These are phyloP conservation scores for Emmonsiellopsis sp. DNA, from an alignment of 2,329 filamentous ascomycete species.

Conservation along the genomic window DNA sequence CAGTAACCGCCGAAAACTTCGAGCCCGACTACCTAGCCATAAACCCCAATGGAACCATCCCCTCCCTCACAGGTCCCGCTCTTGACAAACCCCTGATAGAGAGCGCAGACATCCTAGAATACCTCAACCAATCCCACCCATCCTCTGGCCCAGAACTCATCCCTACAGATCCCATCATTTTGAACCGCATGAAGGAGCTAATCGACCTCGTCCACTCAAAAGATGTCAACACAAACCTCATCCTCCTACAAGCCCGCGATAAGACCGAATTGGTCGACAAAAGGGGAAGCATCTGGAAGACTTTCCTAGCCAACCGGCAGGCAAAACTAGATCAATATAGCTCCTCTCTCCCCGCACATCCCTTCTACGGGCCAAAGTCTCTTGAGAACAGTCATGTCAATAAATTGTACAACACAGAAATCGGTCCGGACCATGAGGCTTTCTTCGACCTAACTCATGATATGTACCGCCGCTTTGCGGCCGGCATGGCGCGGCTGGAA, in stretches of 20 bases:
- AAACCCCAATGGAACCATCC: constrained; percentile 10
- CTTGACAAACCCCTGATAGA: constrained; percentile 6
- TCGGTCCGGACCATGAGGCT: constrained; percentile 1
- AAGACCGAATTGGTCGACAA: constrained; percentile 9
- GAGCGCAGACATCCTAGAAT: constrained; percentile 7
- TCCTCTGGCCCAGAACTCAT: background rate
- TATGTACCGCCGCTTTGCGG: constrained; percentile 5
- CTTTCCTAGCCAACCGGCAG: constrained; percentile 8
- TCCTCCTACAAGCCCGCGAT: constrained; percentile 11
- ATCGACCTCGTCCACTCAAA: constrained; percentile 9
- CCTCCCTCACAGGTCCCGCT: constrained; percentile 5
- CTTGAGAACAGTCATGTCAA: constrained; percentile 8
- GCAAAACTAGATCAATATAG: constrained; percentile 6
- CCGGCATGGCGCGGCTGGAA: constrained; percentile 7
- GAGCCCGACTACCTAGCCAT: constrained; percentile 8
- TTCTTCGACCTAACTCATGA: constrained; percentile 8
- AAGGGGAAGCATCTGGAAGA: constrained; percentile 2
- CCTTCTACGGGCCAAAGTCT: constrained; percentile 8
- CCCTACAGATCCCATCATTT: constrained; percentile 4
- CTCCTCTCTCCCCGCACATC: constrained; percentile 6
- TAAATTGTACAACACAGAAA: constrained; percentile 4
- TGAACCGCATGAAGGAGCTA: constrained; percentile 4
- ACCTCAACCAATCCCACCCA: constrained; percentile 2
- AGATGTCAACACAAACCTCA: constrained; percentile 11
- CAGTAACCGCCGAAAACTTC: constrained; percentile 9